Evolutionary conservation across 2,329 filamentous ascomycete species (phyloP), one percentile per base, ranked within the genome.

Genomic region (Parastagonospora avenae): DNA sequence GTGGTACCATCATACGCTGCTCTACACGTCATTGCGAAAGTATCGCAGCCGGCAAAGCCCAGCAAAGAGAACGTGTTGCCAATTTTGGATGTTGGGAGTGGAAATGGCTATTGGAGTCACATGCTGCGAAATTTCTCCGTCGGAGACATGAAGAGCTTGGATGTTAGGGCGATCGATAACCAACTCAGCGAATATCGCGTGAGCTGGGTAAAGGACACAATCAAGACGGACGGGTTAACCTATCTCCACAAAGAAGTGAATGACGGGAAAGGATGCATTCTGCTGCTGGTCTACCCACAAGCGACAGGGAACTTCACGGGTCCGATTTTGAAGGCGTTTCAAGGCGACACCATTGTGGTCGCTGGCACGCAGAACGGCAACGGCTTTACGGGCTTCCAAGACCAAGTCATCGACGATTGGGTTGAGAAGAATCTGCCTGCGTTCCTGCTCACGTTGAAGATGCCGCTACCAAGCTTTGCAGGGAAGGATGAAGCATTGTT

Each of bases 401-500:
- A 81, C 58, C 75, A 81, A 70, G 85, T 81, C 19, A 84, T 90
- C 69, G 86, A 86, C 60, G 80, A 86, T 63, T 91, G 85, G 76
- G 85, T 91, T 75, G 80, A 74, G 52, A 74, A 70, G 41, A 82
- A 87, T 64, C 79, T 83, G 63, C 68, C 65, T 24, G 77, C 76
- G 1, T 91, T 85, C 82, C 78, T 80, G 42, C 81, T 82, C 69
- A 77, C 83, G 2, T 79, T 83, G 11, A 85, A 88, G 74, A 78
- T 91, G 54, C 81, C 88, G 4, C 69, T 92, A 65, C 88, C 88
- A 16, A 90, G 86, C 68, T 91, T 91, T 72, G 84, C 87, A 2
- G 88, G 86, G 27, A 91, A 91, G 70, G 89, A 92, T 62, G 88
- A 92, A 73, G 88, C 85, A 0, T 64, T 91, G 48, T 91, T 86